These are phyloP conservation scores for Hymenoscyphus repandus DNA, from an alignment of 2,329 filamentous ascomycete species.

Conservation along the genomic window DNA sequence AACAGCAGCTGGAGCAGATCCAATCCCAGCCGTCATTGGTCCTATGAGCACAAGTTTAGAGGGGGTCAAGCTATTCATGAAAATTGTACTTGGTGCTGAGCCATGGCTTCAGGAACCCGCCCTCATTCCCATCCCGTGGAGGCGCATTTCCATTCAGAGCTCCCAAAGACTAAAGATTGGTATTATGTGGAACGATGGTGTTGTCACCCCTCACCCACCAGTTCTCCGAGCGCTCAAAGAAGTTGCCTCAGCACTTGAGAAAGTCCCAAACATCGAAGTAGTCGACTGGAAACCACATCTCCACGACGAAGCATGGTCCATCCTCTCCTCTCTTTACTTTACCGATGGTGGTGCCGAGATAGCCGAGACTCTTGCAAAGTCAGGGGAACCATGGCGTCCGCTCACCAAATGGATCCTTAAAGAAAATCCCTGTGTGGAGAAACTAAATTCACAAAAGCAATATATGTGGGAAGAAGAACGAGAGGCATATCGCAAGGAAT, in stretches of 20 bases:
- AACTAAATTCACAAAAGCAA: slow-evolving; percentile 17
- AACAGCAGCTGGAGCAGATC: slow-evolving; percentile 37
- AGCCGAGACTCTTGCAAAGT: too few relatives aligned
- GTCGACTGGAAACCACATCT: too few relatives aligned
- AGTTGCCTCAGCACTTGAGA: too few relatives aligned
- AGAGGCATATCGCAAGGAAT: slow-evolving; percentile 31
- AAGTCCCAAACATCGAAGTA: too few relatives aligned
- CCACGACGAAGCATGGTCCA: too few relatives aligned
- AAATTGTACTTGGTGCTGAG: slow-evolving; percentile 20
- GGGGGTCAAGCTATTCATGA: slow-evolving; percentile 41
- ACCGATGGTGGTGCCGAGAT: too few relatives aligned
- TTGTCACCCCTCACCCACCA: too few relatives aligned
- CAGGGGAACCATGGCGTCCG: too few relatives aligned
- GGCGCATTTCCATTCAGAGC: not conserved
- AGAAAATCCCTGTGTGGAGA: slow-evolving; percentile 20
- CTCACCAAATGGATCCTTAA: too few relatives aligned
- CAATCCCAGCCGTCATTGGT: slow-evolving; percentile 16
- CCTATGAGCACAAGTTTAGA: slow-evolving; percentile 41
- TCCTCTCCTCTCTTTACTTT: too few relatives aligned
- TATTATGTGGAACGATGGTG: too few relatives aligned
- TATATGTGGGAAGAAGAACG: slow-evolving; percentile 26
- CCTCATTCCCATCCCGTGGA: slow-evolving; percentile 47
- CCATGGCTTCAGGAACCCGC: slow-evolving; percentile 48
- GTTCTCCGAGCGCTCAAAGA: too few relatives aligned
- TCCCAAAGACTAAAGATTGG: slow-evolving; percentile 35